phyloP scores from a whole-genome alignment of 2,329 filamentous ascomycete species.

The Fusarium sp. region DNA sequence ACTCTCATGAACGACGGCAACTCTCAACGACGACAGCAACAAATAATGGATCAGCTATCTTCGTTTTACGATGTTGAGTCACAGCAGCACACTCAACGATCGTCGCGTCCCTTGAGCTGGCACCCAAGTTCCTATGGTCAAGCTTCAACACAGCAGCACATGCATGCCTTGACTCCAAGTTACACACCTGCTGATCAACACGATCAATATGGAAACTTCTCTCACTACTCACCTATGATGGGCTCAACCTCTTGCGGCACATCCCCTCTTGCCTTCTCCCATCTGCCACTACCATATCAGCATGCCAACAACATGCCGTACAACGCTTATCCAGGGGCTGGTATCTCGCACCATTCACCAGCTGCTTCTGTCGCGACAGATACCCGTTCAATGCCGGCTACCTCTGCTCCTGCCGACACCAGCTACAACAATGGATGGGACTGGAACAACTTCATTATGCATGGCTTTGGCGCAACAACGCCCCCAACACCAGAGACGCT shows the following conservation, averaged over 20 bases:
- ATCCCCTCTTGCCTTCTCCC: slow-evolving; percentile 68
- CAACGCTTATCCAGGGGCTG: slow-evolving; percentile 55
- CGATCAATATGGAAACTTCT: slow-evolving; percentile 56
- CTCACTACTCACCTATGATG: slow-evolving; percentile 63
- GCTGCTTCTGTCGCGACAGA: slow-evolving; percentile 45
- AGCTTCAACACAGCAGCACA: slow-evolving; percentile 52
- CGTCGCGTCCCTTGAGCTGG: slow-evolving; percentile 77
- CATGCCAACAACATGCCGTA: slow-evolving; percentile 54
- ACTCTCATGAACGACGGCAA: slow-evolving; percentile 65
- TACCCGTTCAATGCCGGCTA: slow-evolving; percentile 43
- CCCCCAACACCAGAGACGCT: slow-evolving; percentile 71
- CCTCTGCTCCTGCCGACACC: slow-evolving; percentile 43
- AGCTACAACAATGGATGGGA: slow-evolving; percentile 41
- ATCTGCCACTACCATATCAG: slow-evolving; percentile 61
- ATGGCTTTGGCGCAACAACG: slow-evolving; percentile 60
- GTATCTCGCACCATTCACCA: slow-evolving; percentile 47
- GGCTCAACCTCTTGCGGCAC: slow-evolving; percentile 67
- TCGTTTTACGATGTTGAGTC: slow-evolving; percentile 41
- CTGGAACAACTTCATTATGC: slow-evolving; percentile 61
- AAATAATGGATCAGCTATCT: slow-evolving; percentile 58
- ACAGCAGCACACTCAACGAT: slow-evolving; percentile 44
- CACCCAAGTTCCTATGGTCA: slow-evolving; percentile 71
- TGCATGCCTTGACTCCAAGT: slow-evolving; percentile 55
- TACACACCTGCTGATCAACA: slow-evolving; percentile 54
- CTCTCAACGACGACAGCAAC: slow-evolving; percentile 59